Evolutionary conservation across 345 rosid species (phyloP).

Genomic region (Carallia brachiata): DNA sequence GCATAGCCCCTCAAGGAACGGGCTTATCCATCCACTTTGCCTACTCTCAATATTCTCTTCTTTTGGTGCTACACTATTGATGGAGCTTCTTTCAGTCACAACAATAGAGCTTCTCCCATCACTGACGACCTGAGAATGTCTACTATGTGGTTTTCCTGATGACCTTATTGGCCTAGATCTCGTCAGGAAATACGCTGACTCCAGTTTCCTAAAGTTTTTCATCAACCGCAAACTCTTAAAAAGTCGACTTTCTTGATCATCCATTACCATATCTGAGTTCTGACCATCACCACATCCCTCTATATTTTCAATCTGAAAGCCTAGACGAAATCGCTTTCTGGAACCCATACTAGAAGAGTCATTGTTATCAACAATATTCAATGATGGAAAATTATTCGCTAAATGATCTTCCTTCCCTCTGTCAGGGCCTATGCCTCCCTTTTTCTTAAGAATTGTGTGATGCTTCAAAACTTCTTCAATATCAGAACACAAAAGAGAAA

Average conservation of each 20-base stretch:
- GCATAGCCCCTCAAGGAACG: constrained; percentile 95
- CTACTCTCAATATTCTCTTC: constrained; percentile 40
- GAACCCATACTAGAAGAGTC: constrained; percentile 57
- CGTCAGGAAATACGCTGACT: constrained; percentile 78
- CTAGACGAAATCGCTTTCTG: constrained; percentile 66
- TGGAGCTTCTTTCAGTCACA: constrained; percentile 74
- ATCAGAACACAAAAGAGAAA: constrained; percentile 72
- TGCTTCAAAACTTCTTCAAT: constrained; percentile 74
- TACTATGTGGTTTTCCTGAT: constrained; percentile 43
- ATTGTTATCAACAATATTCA: constrained; percentile 37
- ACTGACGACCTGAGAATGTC: constrained; percentile 57
- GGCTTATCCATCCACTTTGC: constrained; percentile 81
- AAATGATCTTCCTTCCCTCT: constrained; percentile 44
- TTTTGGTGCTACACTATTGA: constrained; percentile 52
- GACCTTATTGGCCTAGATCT: constrained; percentile 61
- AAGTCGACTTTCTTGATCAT: constrained; percentile 54
- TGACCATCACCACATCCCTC: constrained; percentile 48
- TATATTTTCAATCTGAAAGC: constrained; percentile 25
- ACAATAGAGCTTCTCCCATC: constrained; percentile 75
- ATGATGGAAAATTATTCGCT: constrained; percentile 39
- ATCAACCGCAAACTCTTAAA: constrained; percentile 67
- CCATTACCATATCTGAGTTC: constrained; percentile 35
- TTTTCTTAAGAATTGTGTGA: constrained; percentile 53
- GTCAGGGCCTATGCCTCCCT: constrained; percentile 39
- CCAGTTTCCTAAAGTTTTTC: constrained; percentile 89